Base-by-base conservation (phyloP, 2,329 filamentous ascomycete genomes). In the Ceratocystis ficicola region DNA sequence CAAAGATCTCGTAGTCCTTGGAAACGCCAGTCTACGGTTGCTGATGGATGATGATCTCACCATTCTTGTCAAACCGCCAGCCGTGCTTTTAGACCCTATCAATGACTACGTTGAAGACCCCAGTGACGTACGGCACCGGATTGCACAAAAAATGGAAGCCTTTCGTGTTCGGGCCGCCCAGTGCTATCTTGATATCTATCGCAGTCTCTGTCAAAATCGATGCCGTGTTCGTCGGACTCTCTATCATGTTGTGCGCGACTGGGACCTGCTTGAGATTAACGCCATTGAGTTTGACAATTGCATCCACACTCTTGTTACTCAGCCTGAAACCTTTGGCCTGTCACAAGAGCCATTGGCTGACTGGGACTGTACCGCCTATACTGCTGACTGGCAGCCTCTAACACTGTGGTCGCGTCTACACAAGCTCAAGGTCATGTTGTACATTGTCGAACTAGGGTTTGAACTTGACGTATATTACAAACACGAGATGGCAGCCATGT, bases 181-280 rank as follows among this genome's bases (percentile, higher is more conserved):
- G 74, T 85, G 87, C 0, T 96, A 91, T 72, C 78, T 96, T 20
- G 92, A 96, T 70, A 81, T 95, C 17, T 86, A 94, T 71, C 85
- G 91, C 61, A 87, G 89, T 6, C 80, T 94, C 20, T 95, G 91
- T 71, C 89, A 97, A 73, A 99, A 97, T 72, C 82, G 91, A 64
- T 95, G 90, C 72, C 87, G 94, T 1, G 85, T 95, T 52, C 85
- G 94, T n/a, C 84, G 94, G 44, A 91, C 87, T n/a, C 81, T 99
- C 7, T 91, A 86, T 68, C 93, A 97, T 73, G 83, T 87, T 15
- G 84, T 96, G 44, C 78, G 85, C 2, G 88, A 93, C 68, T 95
- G 91, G 86, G 91, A 96, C 71, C 82, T 83, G 63, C 79, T 97
- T 1, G 91, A 96, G 75, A n/a, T 20, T 4, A 22, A 59, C 5